Base-by-base conservation (phyloP, 495 filamentous ascomycete species). In the Halenospora varia region DNA sequence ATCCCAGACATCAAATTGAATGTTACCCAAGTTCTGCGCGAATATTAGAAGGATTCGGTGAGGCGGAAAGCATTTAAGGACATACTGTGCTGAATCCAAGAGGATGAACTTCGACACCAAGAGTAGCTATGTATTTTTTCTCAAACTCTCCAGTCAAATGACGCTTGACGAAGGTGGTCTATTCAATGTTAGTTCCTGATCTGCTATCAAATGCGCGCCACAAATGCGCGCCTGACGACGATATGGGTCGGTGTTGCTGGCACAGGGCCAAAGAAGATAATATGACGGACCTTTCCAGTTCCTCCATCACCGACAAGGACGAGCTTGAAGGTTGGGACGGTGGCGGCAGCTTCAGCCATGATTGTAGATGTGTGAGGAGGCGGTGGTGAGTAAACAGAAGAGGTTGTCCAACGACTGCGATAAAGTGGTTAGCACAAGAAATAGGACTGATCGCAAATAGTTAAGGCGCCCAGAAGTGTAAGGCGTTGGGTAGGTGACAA, bases 121-220 rank as follows among this genome's bases (percentile, higher is more conserved):
- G 87, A 55, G 95, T 99, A 61, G 95, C 95, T 74, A 99, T 97
- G 77, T 99, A 99, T 80, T 97, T 99, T 87, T 99, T 99, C 83
- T 99, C 95, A 72, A 99, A 99, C 73, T 99, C 95, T 63, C 95
- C 95, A 71, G 95, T 97, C 81, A 97, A 79, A 75, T 99, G 95
- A 68, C 95, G 95, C 86, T 97, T 99, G 80, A 99, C 95, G 82
- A 99, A 99, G 71, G 95, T 99, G 71, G 95, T 99, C 95, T 99
- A 73, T 53, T 10, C 23, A 44, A 56, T 68, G 62, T 67, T 62
- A 66, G 66, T 47, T 22, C 20, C 20, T 46, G 22, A 40, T 35
- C 24, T 20, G 3, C 52, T 22, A 24, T 47, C 20, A 26, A 11
- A 46, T 26, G 48, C 55, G 60, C 63, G 60, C 56, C 59, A 52